Evolutionary conservation across 1,284 basidiomycete species (phyloP), one percentile per base, ranked within the genome.

Genomic region (Puccinia novopanici): DNA sequence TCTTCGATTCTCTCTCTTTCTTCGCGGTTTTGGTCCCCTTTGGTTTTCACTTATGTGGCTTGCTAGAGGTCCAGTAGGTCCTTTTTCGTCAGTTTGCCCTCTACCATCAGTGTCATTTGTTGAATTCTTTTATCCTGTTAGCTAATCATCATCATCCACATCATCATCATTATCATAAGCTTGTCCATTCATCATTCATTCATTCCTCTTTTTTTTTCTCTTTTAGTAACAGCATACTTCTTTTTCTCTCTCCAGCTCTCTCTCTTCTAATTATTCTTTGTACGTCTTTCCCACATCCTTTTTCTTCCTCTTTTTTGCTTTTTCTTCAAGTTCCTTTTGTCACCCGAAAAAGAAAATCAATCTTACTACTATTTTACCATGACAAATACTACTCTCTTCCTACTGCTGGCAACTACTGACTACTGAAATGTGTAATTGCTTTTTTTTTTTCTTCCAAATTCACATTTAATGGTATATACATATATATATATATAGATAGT

Each of bases 161-260:
- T 37, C 45, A 61, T 61, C 61, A 40, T 40, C 61, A 22, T 63
- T 19, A 63, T 40, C 37, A 63, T 63, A 17, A 63, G 19, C 37
- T 63, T 63, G 61, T 63, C 61, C 15, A 63, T n/a, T n/a, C n/a
- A 17, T 63, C 61, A 63, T 40, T 63, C 52, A 22, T n/a, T 54
- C 22, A 54, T 1, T 54, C 52, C 13, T 54, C 22, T 54, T 54
- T 54, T 54, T 54, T 17, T 54, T n/a, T 54, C 52, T 34, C 37
- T 63, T 40, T 63, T 27, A 63, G 42, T 27, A 63, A 63, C 61
- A 63, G 61, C 61, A 63, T 34, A 30, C 50, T 50, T 27, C 42
- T 24, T 70, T 70, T 70, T 70, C 67, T 70, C 67, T 50, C 30
- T 50, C 15, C 34, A 3, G 17, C 17, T 27, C 45, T 68, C 65